These are phyloP conservation scores for Canavalia gladiata DNA, from an alignment of 306 rosid species.

Conservation along the genomic window DNA sequence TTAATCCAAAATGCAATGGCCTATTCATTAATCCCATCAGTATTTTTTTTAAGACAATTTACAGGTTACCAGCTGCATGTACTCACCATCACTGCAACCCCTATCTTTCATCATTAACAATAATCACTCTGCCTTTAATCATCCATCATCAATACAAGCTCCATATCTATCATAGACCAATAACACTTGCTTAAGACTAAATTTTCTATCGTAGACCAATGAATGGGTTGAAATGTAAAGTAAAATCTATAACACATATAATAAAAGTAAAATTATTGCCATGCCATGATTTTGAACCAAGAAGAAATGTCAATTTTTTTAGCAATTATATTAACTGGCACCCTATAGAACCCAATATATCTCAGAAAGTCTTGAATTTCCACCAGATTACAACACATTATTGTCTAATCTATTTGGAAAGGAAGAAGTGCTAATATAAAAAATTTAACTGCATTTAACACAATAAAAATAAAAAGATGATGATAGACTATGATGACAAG, in stretches of 20 bases:
- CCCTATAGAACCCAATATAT: slow-evolving; percentile 17
- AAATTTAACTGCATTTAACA: not conserved
- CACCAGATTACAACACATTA: not conserved
- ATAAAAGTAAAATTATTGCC: not conserved
- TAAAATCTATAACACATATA: not conserved
- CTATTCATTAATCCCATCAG: slow-evolving; percentile 19
- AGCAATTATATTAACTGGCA: slow-evolving; percentile 6
- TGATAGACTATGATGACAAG: slow-evolving; percentile 10
- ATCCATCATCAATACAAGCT: slow-evolving; percentile 1
- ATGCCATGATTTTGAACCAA: not conserved
- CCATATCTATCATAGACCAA: slow-evolving; percentile 10
- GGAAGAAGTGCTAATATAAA: slow-evolving; percentile 17
- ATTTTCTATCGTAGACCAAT: not conserved
- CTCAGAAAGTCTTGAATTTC: slow-evolving; percentile 9
- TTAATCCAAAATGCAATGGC: not conserved
- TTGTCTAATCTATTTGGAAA: slow-evolving; percentile 15
- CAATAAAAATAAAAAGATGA: slow-evolving; percentile 23
- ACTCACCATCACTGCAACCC: not conserved
- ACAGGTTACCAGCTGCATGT: not conserved
- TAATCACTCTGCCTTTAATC: slow-evolving; percentile 11
- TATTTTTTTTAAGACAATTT: not conserved
- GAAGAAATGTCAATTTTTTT: not conserved
- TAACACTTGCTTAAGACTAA: not conserved
- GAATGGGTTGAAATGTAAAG: slow-evolving; percentile 15
- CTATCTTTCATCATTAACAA: slow-evolving; percentile 7